These are phyloP conservation scores for Pulveroboletus ridleyi DNA, from an alignment of 1,284 basidiomycete genomes.

Conservation along the genomic window DNA sequence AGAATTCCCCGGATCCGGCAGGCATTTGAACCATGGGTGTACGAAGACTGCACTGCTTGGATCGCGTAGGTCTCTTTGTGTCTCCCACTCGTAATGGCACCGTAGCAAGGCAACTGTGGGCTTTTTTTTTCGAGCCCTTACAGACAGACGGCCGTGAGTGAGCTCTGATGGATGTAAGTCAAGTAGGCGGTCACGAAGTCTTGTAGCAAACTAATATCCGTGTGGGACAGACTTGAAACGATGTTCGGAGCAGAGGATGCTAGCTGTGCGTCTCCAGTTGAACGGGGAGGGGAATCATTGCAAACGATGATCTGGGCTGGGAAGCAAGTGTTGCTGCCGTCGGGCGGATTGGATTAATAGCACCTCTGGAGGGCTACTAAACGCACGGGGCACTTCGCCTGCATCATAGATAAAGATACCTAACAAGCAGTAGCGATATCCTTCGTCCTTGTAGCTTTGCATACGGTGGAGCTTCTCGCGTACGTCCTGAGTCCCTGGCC, in stretches of 20 bases:
- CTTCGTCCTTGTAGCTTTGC: slow-evolving; percentile 12
- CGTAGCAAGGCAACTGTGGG: not conserved
- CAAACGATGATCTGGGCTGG: not conserved
- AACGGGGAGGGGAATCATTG: too few species aligned
- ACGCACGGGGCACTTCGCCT: slow-evolving; percentile 14
- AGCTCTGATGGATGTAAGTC: slow-evolving; percentile 5
- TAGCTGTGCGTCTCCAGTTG: too few species aligned
- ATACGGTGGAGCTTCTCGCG: slow-evolving; percentile 21
- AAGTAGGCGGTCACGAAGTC: slow-evolving; percentile 7
- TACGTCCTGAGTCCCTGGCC: slow-evolving; percentile 13
- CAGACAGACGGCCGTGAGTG: slow-evolving; percentile 11
- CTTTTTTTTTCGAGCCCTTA: too few species aligned
- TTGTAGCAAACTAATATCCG: slow-evolving; percentile 1
- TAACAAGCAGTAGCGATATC: slow-evolving; percentile 18
- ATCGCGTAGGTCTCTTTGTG: too few species aligned
- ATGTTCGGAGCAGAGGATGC: too few species aligned
- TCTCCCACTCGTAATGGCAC: not conserved
- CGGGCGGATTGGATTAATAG: slow-evolving; percentile 16
- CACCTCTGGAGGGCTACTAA: slow-evolving; percentile 17
- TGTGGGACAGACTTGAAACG: too few species aligned
- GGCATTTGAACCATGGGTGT: slow-evolving; percentile 6
- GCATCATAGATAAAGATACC: slow-evolving; percentile 23
- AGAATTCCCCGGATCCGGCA: slow-evolving; percentile 8
- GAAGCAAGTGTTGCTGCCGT: slow-evolving; percentile 17
- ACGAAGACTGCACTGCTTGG: not conserved